Evolutionary conservation across 176 grass and related monocot genomes (phyloP).

Genomic region (Pharus latifolius): DNA sequence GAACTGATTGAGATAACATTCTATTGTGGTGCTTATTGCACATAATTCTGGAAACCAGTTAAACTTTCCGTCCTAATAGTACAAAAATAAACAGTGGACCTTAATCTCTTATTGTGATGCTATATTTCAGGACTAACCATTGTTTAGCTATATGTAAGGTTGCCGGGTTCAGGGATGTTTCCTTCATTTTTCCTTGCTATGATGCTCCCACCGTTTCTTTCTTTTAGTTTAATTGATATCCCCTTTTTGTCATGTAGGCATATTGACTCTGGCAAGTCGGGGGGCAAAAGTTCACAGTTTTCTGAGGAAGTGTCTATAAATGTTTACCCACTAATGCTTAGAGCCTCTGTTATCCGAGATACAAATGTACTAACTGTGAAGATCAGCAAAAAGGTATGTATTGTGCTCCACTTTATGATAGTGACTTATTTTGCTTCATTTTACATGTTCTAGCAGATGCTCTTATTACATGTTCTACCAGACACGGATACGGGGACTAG

Average conservation of each 20-base stretch:
- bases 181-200: neutral
- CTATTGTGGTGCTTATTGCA: too few relatives aligned
- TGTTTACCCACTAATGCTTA: constrained; percentile 78
- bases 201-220: neutral
- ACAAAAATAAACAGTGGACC: neutral
- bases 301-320: constrained; percentile 31
- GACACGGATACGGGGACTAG: too few relatives aligned
- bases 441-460: too few relatives aligned
- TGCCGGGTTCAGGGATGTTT: neutral
- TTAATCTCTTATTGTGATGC: neutral
- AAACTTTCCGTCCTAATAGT: neutral
- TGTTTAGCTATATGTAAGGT: neutral
- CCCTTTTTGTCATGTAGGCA: constrained; percentile 23
- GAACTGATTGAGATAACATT: too few relatives aligned
- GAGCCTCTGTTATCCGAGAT: constrained; percentile 49
- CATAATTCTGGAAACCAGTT: neutral
- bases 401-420: neutral
- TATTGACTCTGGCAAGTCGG: constrained; percentile 22
- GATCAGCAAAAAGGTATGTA: constrained; percentile 76
- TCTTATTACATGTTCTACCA: too few relatives aligned
- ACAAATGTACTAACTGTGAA: constrained; percentile 66
- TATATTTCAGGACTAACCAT: neutral
- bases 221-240: neutral
- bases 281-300: neutral
- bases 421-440: neutral